These are phyloP conservation scores for Ceratocystis destructans DNA, from an alignment of 2,329 filamentous ascomycete genomes.

Conservation along the genomic window DNA sequence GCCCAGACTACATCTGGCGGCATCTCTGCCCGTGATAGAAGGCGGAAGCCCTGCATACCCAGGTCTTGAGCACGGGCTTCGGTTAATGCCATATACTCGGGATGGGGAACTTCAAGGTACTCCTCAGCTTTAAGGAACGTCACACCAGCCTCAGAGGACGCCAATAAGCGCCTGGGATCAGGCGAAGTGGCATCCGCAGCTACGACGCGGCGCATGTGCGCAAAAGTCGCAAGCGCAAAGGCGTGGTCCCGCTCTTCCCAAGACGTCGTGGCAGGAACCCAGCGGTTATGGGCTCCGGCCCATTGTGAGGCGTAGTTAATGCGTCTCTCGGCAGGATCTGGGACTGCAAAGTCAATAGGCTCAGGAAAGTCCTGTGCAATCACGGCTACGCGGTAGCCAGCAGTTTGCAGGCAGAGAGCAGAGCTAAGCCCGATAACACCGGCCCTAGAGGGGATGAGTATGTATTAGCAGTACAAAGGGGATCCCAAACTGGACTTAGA, in stretches of 20 bases:
- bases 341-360: conserved; percentile 34
- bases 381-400: conserved; percentile 31
- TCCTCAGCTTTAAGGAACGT: conserved; percentile 38
- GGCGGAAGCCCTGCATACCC: conserved; percentile 29
- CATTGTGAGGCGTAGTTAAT: conserved; percentile 45
- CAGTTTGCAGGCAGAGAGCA: conserved; percentile 34
- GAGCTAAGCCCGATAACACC: conserved; percentile 40
- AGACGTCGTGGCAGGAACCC: conserved; percentile 29
- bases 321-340: conserved; percentile 23
- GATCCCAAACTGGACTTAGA: neutral
- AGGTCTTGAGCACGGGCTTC: conserved; percentile 25
- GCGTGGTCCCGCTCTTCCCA: conserved; percentile 31
- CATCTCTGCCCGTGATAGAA: conserved; percentile 28
- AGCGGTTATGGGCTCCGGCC: conserved; percentile 44
- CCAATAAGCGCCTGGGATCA: neutral
- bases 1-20: conserved; percentile 33
- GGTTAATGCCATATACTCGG: conserved; percentile 29
- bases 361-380: conserved; percentile 35
- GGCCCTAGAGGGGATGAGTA: conserved; percentile 28
- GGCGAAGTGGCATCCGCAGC: conserved; percentile 23
- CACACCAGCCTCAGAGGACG: conserved; percentile 30
- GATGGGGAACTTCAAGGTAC: conserved; percentile 32
- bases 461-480: neutral
- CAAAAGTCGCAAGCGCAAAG: conserved; percentile 32
- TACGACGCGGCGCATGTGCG: conserved; percentile 28